Conservation (phyloP, 192 early-diverging fungal genomes). For the Ambispora gerdemannii region DNA sequence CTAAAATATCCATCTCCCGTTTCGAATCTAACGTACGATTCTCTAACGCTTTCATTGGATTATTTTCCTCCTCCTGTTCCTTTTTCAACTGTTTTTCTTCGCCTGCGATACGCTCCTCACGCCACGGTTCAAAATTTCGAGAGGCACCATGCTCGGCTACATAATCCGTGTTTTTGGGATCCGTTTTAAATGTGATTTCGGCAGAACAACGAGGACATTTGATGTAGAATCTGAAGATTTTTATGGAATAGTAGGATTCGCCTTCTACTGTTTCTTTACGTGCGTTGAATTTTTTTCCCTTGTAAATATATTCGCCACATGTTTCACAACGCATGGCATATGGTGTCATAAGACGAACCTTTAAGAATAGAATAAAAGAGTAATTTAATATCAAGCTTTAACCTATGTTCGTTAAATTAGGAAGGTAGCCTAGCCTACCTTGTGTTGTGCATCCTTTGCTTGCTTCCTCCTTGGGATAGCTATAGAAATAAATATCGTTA, state of each 20-base stretch:
- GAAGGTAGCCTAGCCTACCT: no score
- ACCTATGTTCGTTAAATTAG: no score
- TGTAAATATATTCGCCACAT: slow-evolving; percentile 96
- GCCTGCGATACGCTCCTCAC: slow-evolving; percentile 59
- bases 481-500: slow-evolving; percentile 3
- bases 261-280: slow-evolving; percentile 83
- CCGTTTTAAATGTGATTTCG: slow-evolving; percentile 98
- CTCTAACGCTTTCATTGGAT: slow-evolving; percentile 94
- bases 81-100: slow-evolving; percentile 57
- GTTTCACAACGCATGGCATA: slow-evolving; percentile 97
- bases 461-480: slow-evolving; percentile 73
- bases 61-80: slow-evolving; percentile 81
- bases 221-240: slow-evolving; percentile 75
- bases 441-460: slow-evolving; percentile 83
- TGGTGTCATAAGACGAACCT: slow-evolving; percentile 94
- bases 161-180: slow-evolving; percentile 94
- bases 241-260: slow-evolving; percentile 70
- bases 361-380: background rate
- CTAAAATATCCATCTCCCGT: slow-evolving; percentile 96
- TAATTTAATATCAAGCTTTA: no score
- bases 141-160: slow-evolving; percentile 87
- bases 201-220: slow-evolving; percentile 92
- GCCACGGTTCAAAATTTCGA: slow-evolving; percentile 95
- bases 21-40: slow-evolving; percentile 91
- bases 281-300: slow-evolving; percentile 98